Evolutionary conservation across 164 flowering plant genomes (phyloP).

Genomic region (Magnolia officinalis): DNA sequence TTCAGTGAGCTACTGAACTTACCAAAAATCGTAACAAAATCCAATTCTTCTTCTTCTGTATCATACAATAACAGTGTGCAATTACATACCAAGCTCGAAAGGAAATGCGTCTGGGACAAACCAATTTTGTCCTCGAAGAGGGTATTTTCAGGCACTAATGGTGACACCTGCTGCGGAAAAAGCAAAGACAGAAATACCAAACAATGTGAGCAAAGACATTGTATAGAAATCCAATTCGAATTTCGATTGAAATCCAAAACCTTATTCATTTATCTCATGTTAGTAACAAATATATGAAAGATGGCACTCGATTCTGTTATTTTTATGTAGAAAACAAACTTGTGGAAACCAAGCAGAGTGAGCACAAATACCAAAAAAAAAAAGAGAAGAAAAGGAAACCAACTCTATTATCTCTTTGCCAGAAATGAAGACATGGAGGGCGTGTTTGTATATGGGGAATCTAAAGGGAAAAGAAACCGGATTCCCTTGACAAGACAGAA

Average conservation of each 20-base stretch:
- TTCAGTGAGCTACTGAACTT: conserved; percentile 2
- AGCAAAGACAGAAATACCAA: neutral
- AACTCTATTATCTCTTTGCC: too few species aligned
- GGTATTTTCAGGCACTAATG: neutral
- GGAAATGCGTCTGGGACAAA: conserved; percentile 9
- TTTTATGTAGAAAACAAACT: neutral
- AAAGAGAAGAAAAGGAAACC: too few species aligned
- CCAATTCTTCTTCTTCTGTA: conserved; percentile 4
- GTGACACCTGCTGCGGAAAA: conserved; percentile 5
- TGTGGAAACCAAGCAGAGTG: neutral
- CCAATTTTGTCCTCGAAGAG: conserved; percentile 9
- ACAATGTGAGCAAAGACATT: neutral
- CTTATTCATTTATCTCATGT: too few species aligned
- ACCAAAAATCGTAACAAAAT: conserved; percentile 1
- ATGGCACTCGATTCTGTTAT: neutral
- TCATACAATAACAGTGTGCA: conserved; percentile 3
- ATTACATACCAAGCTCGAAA: conserved; percentile 1
- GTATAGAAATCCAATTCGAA: too few species aligned
- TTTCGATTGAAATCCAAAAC: too few species aligned
- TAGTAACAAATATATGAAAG: neutral
- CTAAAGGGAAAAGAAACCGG: too few species aligned
- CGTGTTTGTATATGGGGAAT: too few species aligned
- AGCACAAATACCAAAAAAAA: too few species aligned
- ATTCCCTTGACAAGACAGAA: too few species aligned
- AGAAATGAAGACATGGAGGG: too few species aligned